phyloP scores from a whole-genome alignment of 1,284 basidiomycete species.

The Volvariella volvacea region DNA sequence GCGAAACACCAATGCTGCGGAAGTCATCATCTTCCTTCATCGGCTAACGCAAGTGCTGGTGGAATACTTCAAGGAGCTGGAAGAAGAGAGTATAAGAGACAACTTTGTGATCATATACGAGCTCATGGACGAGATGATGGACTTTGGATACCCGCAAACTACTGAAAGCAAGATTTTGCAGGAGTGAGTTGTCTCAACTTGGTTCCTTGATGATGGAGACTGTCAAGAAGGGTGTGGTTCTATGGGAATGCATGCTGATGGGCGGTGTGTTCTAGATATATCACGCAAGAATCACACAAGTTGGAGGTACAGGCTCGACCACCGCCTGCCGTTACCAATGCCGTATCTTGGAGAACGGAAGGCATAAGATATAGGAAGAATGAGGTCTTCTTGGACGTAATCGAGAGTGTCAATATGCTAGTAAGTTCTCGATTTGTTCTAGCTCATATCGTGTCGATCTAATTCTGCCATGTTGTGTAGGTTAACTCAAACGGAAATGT shows the following conservation, averaged over 20 bases:
- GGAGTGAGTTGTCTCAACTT: slow-evolving; percentile 53
- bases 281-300: slow-evolving; percentile 99
- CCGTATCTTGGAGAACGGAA: slow-evolving; percentile 97
- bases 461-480: slow-evolving; percentile 31
- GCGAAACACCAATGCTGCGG: slow-evolving; percentile 93
- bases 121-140: slow-evolving; percentile 99
- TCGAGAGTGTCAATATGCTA: slow-evolving; percentile 95
- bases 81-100: slow-evolving; percentile 98
- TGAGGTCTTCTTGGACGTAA: slow-evolving; percentile 98
- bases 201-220: too few relatives aligned
- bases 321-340: slow-evolving; percentile 97
- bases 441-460: not conserved
- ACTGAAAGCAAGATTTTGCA: slow-evolving; percentile 99
- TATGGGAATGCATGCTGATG: too few relatives aligned
- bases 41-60: slow-evolving; percentile 84
- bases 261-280: slow-evolving; percentile 58
- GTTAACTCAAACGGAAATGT: slow-evolving; percentile 98
- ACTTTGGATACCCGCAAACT: slow-evolving; percentile 98
- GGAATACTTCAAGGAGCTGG: slow-evolving; percentile 99
- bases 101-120: slow-evolving; percentile 99
- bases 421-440: slow-evolving; percentile 36
- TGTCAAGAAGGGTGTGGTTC: too few relatives aligned
- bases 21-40: slow-evolving; percentile 96
- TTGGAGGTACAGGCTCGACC: slow-evolving; percentile 95
- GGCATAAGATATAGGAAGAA: slow-evolving; percentile 98